Conservation (phyloP, 176 grass and related monocot species). For the Oryza australiensis region DNA sequence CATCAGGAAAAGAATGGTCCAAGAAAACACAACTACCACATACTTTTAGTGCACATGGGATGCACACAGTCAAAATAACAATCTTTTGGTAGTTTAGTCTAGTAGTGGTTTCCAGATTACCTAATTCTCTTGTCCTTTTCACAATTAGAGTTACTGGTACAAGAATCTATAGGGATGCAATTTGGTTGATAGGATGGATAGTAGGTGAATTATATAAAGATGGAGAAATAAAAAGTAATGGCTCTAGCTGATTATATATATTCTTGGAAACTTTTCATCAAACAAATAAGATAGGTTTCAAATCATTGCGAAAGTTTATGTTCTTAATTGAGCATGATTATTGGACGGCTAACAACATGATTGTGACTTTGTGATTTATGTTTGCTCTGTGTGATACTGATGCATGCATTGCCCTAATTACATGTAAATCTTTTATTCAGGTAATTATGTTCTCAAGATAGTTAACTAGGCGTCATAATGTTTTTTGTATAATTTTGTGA, state of each 20-base stretch:
- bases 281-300: background rate
- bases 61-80: conserved; percentile 12
- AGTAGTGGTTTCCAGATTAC: background rate
- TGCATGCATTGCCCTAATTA: background rate
- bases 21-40: conserved; percentile 16
- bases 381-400: background rate
- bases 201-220: conserved; percentile 14
- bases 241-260: background rate
- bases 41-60: conserved; percentile 31
- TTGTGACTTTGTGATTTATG: conserved; percentile 6
- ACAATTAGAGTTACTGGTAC: background rate
- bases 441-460: background rate
- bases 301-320: conserved; percentile 5
- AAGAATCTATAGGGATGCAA: background rate
- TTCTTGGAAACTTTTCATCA: background rate
- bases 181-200: conserved; percentile 1
- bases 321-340: background rate
- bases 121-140: conserved; percentile 27
- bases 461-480: background rate
- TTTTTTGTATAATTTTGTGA: background rate
- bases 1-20: conserved; percentile 21
- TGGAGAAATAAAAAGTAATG: background rate
- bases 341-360: conserved; percentile 27
- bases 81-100: conserved; percentile 9
- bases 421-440: background rate